A percentile compares a stretch with the other conserved stretches of the same genome.
Evolutionary conservation across 2,329 filamentous ascomycete genomes (phyloP).

Genomic region (Alternaria panax): DNA sequence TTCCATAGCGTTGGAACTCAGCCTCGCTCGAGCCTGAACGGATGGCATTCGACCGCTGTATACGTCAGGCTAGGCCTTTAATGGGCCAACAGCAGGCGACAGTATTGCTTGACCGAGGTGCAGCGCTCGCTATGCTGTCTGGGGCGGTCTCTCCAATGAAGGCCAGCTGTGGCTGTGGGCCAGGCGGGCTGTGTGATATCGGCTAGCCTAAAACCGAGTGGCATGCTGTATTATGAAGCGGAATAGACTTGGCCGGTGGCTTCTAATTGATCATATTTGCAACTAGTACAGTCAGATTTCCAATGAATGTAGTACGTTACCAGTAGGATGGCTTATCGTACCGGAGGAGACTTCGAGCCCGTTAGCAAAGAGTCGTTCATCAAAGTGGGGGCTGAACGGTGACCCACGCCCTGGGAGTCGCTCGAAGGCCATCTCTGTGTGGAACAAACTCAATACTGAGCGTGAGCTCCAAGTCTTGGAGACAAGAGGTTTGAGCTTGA

Average conservation of each 20-base stretch:
- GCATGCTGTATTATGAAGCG: constrained; percentile 14
- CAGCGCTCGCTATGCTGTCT: constrained; percentile 14
- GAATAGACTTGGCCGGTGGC: constrained; percentile 19
- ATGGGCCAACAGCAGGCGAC: constrained; percentile 16
- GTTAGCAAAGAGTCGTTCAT: not conserved
- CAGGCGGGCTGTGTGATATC: constrained; percentile 30
- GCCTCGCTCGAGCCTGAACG: constrained; percentile 21
- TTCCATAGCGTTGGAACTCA: constrained; percentile 12
- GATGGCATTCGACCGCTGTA: constrained; percentile 9
- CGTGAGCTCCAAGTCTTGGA: not conserved
- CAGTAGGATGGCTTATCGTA: constrained; percentile 3
- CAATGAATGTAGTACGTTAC: constrained; percentile 16
- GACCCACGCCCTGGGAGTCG: not conserved
- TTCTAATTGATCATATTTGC: constrained; percentile 17
- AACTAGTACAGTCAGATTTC: constrained; percentile 22
- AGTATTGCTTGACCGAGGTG: constrained; percentile 27
- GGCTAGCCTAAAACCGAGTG: constrained; percentile 13
- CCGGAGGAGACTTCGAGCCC: not conserved
- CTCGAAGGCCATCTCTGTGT: not conserved
- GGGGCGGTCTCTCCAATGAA: constrained; percentile 26
- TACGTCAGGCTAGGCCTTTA: constrained; percentile 22
- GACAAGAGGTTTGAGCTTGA: not conserved
- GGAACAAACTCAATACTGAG: not conserved
- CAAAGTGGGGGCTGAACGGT: not conserved
- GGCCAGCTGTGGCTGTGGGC: constrained; percentile 23